Evolutionary conservation across 1,284 basidiomycete species (phyloP).

Genomic region (Naganishia cerealis): DNA sequence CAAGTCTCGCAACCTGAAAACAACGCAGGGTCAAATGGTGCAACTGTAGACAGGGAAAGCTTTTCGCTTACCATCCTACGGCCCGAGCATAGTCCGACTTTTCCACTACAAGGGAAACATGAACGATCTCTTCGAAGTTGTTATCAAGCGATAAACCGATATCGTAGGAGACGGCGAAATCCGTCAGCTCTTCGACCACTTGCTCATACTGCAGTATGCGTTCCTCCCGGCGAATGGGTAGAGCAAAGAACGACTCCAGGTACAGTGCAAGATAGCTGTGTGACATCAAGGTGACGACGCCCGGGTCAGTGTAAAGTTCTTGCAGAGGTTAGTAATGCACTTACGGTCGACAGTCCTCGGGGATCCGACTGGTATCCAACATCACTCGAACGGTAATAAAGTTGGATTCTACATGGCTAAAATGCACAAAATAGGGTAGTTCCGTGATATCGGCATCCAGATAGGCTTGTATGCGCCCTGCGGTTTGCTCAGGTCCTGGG

Average conservation of each 20-base stretch:
- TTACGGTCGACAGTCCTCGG: slow-evolving; percentile 72
- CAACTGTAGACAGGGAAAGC: background rate
- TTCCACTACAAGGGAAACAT: slow-evolving; percentile 81
- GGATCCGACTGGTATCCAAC: slow-evolving; percentile 71
- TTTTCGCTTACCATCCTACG: slow-evolving; percentile 64
- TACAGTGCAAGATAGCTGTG: slow-evolving; percentile 73
- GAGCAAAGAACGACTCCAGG: slow-evolving; percentile 80
- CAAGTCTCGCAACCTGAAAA: slow-evolving; percentile 68
- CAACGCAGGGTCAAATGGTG: too few species aligned
- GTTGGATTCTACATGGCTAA: slow-evolving; percentile 85
- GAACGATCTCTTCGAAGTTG: slow-evolving; percentile 72
- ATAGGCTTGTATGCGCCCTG: slow-evolving; percentile 57
- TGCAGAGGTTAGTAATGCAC: slow-evolving; percentile 38
- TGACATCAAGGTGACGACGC: background rate
- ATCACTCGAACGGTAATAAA: slow-evolving; percentile 81
- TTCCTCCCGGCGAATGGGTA: slow-evolving; percentile 72
- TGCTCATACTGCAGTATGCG: slow-evolving; percentile 81
- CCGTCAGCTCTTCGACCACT: slow-evolving; percentile 84
- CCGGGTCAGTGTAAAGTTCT: background rate
- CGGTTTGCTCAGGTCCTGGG: slow-evolving; percentile 33
- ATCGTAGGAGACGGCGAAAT: slow-evolving; percentile 84
- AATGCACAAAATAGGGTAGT: slow-evolving; percentile 87
- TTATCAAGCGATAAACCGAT: slow-evolving; percentile 67
- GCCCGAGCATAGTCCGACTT: slow-evolving; percentile 74
- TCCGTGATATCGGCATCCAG: slow-evolving; percentile 68